These are phyloP conservation scores for Phylloporus sp. DNA, from an alignment of 768 basidiomycete genomes.

Conservation along the genomic window DNA sequence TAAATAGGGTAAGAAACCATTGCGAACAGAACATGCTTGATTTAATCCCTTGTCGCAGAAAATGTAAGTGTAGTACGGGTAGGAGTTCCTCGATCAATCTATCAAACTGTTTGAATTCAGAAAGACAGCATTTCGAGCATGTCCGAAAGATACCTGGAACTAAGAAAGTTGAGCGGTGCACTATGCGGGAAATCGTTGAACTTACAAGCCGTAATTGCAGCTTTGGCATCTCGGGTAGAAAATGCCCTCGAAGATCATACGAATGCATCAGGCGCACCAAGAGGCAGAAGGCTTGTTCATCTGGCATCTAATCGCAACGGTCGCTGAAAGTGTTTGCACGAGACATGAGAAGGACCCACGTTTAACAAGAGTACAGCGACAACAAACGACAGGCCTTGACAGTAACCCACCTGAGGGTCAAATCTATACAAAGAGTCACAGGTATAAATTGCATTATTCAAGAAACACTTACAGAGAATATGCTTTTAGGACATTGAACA, in stretches of 20 bases:
- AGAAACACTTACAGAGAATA: constrained; percentile 73
- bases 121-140: constrained; percentile 2
- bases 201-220: constrained; percentile 85
- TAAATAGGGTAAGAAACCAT: constrained; percentile 98
- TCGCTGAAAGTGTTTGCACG: background rate
- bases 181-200: background rate
- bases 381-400: constrained; percentile 95
- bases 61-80: constrained; percentile 90
- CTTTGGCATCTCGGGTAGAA: constrained; percentile 99
- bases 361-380: constrained; percentile 91
- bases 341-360: constrained; percentile 42
- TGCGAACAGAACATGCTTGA: constrained; percentile 99
- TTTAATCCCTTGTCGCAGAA: constrained; percentile 90
- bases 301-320: constrained; percentile 79
- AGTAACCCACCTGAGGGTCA: constrained; percentile 93
- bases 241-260: constrained; percentile 94
- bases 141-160: constrained; percentile 53
- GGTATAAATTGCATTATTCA: background rate
- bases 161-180: constrained; percentile 21
- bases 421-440: constrained; percentile 45
- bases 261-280: constrained; percentile 94
- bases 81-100: constrained; percentile 88
- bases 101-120: constrained; percentile 66
- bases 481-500: constrained; percentile 97
- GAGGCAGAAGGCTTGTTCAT: constrained; percentile 97